Evolutionary conservation across 2,329 filamentous ascomycete species (phyloP), one percentile per base, ranked within the genome.

Genomic region (Diaporthe vexans): DNA sequence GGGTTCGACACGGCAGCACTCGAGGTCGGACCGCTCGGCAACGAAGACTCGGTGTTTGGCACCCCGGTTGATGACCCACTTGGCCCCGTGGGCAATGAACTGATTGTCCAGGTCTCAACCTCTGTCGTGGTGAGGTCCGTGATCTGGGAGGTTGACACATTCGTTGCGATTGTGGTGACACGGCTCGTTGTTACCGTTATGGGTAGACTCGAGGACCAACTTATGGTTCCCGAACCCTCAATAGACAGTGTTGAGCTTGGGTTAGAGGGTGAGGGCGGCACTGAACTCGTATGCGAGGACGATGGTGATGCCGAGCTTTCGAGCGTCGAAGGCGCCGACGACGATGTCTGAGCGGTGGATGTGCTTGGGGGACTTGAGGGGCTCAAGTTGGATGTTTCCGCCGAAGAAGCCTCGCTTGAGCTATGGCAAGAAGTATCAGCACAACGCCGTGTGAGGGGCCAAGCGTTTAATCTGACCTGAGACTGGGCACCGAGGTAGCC

Each of bases 71-170:
- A 70, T 11, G 52, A 70, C 56, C 10, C 68, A 24, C 52, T 56
- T 19, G 26, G 54, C 33, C n/a, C 40, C 6, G 51, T 48, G 52
- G 46, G 10, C 19, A 68, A 69, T 24, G 72, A 56, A 40, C 59
- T 61, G 17, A 68, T 13, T 26, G 68, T 76, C n/a, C 65, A 51
- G 29, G 58, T 69, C 6, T 63, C 58, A 9, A 69, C 68, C 26
- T 48, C 26, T 7, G 72, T 74, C 26, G 68, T 74, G 4, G 72
- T 74, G 7, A 69, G n/a, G 24, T 74, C 68, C 52, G 74, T 74
- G 6, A 75, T 43, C 35, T 74, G 74, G 46, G 67, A 51, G n/a
- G 74, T 75, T n/a, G 74, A 75, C 8, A 48, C 29, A 43, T 75
- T 75, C 26, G 72, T 75, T 24, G 74, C 72, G 10, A 74, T 59